These are phyloP conservation scores for Nasturtium officinale DNA, from an alignment of 345 rosid genomes.

Conservation along the genomic window DNA sequence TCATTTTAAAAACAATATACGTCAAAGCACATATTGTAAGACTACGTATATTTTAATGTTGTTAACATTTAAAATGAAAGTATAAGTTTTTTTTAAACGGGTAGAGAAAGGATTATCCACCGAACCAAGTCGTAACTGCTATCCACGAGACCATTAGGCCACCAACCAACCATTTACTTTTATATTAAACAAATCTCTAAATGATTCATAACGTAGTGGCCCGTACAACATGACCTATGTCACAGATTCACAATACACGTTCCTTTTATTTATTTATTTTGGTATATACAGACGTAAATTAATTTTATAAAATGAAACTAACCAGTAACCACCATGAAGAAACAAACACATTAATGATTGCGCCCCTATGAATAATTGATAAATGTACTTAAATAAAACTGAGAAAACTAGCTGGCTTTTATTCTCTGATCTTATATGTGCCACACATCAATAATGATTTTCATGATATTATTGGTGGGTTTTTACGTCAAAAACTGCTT, in stretches of 20 bases:
- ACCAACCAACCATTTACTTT: conserved; percentile 20
- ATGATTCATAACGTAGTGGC: conserved; percentile 35
- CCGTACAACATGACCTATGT: conserved; percentile 33
- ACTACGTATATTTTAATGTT: background rate
- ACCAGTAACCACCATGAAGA: conserved; percentile 40
- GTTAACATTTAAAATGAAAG: background rate
- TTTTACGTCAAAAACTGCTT: too few relatives aligned
- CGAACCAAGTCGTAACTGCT: conserved; percentile 22
- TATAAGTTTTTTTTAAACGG: background rate
- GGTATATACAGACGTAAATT: background rate
- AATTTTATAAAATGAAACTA: conserved; percentile 25
- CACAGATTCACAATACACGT: conserved; percentile 26
- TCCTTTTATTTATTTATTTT: background rate
- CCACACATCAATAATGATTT: conserved; percentile 31
- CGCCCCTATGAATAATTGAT: conserved; percentile 25
- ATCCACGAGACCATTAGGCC: conserved; percentile 37
- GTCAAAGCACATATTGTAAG: background rate
- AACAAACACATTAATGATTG: conserved; percentile 32
- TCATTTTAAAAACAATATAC: too few relatives aligned
- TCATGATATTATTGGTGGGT: too few relatives aligned
- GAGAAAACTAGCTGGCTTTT: conserved; percentile 31
- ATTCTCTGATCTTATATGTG: conserved; percentile 40
- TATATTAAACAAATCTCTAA: conserved; percentile 11
- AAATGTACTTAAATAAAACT: conserved; percentile 20
- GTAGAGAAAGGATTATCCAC: conserved; percentile 32